These are phyloP conservation scores for Aspergillus mulundensis DNA, from an alignment of 495 filamentous ascomycete species.

Conservation along the genomic window DNA sequence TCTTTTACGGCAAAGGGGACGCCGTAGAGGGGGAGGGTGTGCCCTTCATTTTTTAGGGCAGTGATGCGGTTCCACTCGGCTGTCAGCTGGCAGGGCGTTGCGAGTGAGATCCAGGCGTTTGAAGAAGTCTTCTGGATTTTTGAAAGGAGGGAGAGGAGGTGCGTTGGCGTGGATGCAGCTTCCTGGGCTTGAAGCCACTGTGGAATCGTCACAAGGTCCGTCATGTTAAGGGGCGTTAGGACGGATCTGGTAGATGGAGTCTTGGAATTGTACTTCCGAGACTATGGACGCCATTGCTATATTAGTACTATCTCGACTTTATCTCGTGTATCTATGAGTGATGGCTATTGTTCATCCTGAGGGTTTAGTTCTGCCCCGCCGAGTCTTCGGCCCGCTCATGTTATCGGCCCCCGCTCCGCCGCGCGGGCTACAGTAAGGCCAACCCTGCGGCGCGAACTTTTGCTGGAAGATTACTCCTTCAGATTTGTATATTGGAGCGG, in stretches of 20 bases:
- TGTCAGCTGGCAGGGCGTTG: constrained; percentile 11
- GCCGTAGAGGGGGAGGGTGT: constrained; percentile 57
- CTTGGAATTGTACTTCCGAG: neutral
- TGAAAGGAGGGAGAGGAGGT: constrained; percentile 9
- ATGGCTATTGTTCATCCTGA: neutral
- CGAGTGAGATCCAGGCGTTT: constrained; percentile 17
- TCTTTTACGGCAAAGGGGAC: constrained; percentile 65
- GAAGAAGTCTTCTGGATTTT: constrained; percentile 2
- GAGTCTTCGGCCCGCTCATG: neutral
- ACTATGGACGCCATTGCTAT: neutral
- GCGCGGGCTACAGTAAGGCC: too few species aligned
- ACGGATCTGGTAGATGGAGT: too few species aligned
- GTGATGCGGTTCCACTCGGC: constrained; percentile 11
- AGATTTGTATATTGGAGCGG: too few species aligned
- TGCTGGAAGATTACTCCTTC: too few species aligned
- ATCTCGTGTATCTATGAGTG: neutral
- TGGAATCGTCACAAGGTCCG: neutral
- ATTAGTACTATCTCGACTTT: neutral
- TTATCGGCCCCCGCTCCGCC: neutral
- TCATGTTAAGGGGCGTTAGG: too few species aligned
- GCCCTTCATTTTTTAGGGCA: constrained; percentile 10
- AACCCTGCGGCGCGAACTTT: too few species aligned
- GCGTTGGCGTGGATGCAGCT: neutral
- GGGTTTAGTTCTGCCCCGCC: neutral
- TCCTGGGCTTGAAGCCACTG: constrained; percentile 14